phyloP scores from a whole-genome alignment of 1,139 yeast genomes.

The Zygotorulaspora mrakii region DNA sequence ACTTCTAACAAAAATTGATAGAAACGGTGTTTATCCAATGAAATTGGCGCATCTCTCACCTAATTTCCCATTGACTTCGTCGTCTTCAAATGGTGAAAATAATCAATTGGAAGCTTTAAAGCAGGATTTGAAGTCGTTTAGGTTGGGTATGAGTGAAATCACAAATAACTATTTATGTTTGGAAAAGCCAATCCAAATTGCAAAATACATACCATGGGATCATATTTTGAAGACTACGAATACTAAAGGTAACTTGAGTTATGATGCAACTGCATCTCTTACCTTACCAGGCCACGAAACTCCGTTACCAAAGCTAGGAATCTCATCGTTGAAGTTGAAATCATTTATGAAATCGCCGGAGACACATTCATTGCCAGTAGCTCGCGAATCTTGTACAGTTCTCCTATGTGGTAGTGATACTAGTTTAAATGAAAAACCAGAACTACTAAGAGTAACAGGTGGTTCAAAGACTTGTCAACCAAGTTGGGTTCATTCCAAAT shows the following conservation, averaged over 20 bases:
- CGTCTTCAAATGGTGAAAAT: slow-evolving; percentile 39
- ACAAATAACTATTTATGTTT: slow-evolving; percentile 76
- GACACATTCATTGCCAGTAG: slow-evolving; percentile 50
- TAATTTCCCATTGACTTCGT: slow-evolving; percentile 59
- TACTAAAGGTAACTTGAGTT: slow-evolving; percentile 61
- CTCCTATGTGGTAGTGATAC: slow-evolving; percentile 48
- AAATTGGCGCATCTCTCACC: slow-evolving; percentile 66
- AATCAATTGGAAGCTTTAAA: slow-evolving; percentile 44
- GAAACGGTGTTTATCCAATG: slow-evolving; percentile 87
- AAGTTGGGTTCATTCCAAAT: slow-evolving; percentile 81
- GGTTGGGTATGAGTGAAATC: slow-evolving; percentile 79
- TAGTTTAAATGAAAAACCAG: slow-evolving; percentile 47
- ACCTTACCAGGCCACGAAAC: slow-evolving; percentile 69
- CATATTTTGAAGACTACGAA: slow-evolving; percentile 58
- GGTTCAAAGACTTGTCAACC: slow-evolving; percentile 65
- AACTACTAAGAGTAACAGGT: slow-evolving; percentile 75
- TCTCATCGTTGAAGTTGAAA: slow-evolving; percentile 61
- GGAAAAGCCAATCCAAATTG: slow-evolving; percentile 66
- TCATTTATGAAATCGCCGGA: slow-evolving; percentile 52
- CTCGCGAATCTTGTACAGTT: slow-evolving; percentile 77
- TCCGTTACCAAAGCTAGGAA: slow-evolving; percentile 67
- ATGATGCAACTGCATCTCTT: slow-evolving; percentile 57
- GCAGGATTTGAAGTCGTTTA: slow-evolving; percentile 53
- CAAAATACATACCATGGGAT: slow-evolving; percentile 67
- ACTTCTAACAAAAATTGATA: slow-evolving; percentile 67